Evolutionary conservation across 371 early-diverging fungal species (phyloP).

Genomic region (Circinella minor): DNA sequence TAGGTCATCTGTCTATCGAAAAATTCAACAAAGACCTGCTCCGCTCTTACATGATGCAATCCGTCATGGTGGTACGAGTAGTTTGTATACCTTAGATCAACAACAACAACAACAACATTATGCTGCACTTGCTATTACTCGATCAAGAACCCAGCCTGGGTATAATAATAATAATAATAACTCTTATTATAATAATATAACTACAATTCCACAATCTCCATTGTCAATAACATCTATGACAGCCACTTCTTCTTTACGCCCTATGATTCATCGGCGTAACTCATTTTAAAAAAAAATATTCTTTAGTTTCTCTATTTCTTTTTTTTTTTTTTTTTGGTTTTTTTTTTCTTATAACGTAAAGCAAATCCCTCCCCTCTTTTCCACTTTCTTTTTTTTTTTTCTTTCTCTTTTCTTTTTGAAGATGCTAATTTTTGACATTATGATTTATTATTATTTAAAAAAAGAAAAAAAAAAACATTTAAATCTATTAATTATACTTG

Average conservation of each 20-base stretch:
- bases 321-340: not conserved
- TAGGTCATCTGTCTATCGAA: conserved; percentile 9
- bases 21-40: conserved; percentile 5
- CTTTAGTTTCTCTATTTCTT: not conserved
- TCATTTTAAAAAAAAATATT: conserved; percentile 12
- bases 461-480: no score
- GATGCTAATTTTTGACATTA: no score
- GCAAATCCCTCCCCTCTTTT: no score
- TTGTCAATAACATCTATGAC: not conserved
- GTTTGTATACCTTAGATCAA: not conserved
- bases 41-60: conserved; percentile 5
- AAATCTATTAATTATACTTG: not conserved
- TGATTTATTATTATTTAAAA: no score
- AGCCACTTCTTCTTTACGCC: not conserved
- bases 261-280: conserved; percentile 8
- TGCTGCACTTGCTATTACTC: conserved; percentile 6
- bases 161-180: not conserved
- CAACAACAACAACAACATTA: not conserved
- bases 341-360: not conserved
- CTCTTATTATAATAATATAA: not conserved
- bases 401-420: no score
- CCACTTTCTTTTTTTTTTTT: no score
- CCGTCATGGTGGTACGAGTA: not conserved
- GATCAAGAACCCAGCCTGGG: conserved; percentile 10
- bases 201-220: not conserved